A percentile compares a stretch with the other conserved stretches of the same genome.
Conservation (phyloP, 2,329 filamentous ascomycete species). For the Venturia asperata region DNA sequence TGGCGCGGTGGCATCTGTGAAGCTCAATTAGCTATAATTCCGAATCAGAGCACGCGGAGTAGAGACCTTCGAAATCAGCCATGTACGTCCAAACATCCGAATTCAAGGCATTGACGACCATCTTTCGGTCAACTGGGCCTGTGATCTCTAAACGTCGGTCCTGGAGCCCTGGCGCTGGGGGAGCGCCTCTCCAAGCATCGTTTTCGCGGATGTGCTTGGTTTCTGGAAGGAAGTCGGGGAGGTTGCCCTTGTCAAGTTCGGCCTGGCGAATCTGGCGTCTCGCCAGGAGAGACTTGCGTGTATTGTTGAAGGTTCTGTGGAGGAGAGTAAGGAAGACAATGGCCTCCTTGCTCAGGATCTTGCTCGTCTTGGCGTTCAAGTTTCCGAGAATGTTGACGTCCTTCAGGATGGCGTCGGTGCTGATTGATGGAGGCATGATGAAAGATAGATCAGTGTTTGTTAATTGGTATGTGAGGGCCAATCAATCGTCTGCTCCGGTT, state of each 20-base stretch:
- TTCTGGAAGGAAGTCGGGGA: slow-evolving; percentile 93
- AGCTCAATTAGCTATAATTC: not conserved
- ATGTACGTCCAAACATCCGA: slow-evolving; percentile 98
- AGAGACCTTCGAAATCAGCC: slow-evolving; percentile 92
- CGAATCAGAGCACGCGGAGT: not conserved
- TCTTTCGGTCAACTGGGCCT: slow-evolving; percentile 94
- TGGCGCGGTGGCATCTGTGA: slow-evolving; percentile 79
- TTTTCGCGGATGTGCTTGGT: slow-evolving; percentile 93
- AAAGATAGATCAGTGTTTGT: not conserved
- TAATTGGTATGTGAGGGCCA: not conserved
- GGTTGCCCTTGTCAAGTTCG: slow-evolving; percentile 80
- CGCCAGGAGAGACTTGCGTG: slow-evolving; percentile 81
- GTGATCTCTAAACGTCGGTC: slow-evolving; percentile 97
- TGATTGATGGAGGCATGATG: slow-evolving; percentile 11
- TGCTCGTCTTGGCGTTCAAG: slow-evolving; percentile 70
- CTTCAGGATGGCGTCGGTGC: slow-evolving; percentile 15
- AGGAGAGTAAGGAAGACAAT: slow-evolving; percentile 88
- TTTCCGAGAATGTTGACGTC: slow-evolving; percentile 56
- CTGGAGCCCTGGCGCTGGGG: slow-evolving; percentile 83
- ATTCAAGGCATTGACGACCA: slow-evolving; percentile 97
- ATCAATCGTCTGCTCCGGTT: not conserved
- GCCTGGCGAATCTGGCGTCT: slow-evolving; percentile 79
- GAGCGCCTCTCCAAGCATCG: slow-evolving; percentile 84
- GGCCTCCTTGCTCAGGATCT: slow-evolving; percentile 87
- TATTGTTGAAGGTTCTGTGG: slow-evolving; percentile 88